These are phyloP conservation scores for Dryas drummondii DNA, from an alignment of 306 rosid species.

Conservation along the genomic window DNA sequence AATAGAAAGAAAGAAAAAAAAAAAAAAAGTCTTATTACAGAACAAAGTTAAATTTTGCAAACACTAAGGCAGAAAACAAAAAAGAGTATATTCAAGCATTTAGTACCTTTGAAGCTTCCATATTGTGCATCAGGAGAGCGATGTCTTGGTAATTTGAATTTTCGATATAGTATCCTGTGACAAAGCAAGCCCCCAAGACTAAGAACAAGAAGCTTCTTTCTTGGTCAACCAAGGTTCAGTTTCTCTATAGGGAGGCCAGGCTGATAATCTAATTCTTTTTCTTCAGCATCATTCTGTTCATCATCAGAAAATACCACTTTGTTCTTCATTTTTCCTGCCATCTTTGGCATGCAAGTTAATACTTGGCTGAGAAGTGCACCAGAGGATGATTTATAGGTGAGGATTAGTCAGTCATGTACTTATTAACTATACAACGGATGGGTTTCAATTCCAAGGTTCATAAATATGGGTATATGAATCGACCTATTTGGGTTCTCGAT, in stretches of 20 bases:
- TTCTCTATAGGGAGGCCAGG: constrained; percentile 3
- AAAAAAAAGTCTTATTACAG: not conserved
- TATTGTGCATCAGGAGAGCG: constrained; percentile 21
- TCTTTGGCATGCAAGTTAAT: not conserved
- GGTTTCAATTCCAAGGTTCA: too few relatives aligned
- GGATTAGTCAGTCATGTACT: too few relatives aligned
- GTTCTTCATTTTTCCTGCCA: constrained; percentile 5
- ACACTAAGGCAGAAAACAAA: too few relatives aligned
- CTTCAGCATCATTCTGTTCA: not conserved
- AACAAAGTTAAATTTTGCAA: too few relatives aligned
- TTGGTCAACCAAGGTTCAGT: constrained; percentile 20
- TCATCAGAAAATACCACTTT: not conserved
- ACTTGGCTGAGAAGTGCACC: too few relatives aligned
- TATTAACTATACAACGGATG: too few relatives aligned
- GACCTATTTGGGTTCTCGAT: too few relatives aligned
- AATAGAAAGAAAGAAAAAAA: not conserved
- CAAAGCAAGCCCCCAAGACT: constrained; percentile 38
- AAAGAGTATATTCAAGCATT: too few relatives aligned
- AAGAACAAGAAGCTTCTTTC: constrained; percentile 39
- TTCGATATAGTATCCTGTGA: constrained; percentile 14
- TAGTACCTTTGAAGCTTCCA: constrained; percentile 5
- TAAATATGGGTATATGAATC: too few relatives aligned
- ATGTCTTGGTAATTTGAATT: not conserved
- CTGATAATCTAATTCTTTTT: not conserved
- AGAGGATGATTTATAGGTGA: too few relatives aligned